Evolutionary conservation across 2,329 filamentous ascomycete species (phyloP).

Genomic region (Trichoderma citrinoviride): DNA sequence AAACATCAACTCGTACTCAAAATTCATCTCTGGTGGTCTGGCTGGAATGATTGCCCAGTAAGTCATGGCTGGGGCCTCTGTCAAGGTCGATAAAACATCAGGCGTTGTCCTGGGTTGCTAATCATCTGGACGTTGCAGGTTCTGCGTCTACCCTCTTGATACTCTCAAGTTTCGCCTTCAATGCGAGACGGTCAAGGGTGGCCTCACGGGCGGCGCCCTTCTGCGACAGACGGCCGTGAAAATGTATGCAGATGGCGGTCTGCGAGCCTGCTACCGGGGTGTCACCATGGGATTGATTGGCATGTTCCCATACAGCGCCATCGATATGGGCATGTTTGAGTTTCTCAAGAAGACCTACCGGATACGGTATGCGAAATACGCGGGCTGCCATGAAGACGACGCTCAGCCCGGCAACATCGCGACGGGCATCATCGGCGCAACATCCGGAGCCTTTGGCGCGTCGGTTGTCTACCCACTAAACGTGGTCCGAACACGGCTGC

Average conservation of each 20-base stretch:
- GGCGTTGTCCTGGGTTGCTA: slow-evolving; percentile 22
- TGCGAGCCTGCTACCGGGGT: slow-evolving; percentile 81
- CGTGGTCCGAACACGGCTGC: slow-evolving; percentile 83
- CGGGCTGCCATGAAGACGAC: slow-evolving; percentile 78
- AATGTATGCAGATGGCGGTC: slow-evolving; percentile 76
- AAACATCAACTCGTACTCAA: slow-evolving; percentile 76
- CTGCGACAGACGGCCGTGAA: slow-evolving; percentile 80
- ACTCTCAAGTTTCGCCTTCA: slow-evolving; percentile 82
- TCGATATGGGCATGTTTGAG: slow-evolving; percentile 95
- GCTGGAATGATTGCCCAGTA: slow-evolving; percentile 93
- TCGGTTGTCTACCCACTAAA: slow-evolving; percentile 95
- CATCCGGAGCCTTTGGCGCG: slow-evolving; percentile 87
- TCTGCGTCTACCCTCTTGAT: slow-evolving; percentile 92
- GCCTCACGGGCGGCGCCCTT: slow-evolving; percentile 76
- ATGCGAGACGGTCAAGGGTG: slow-evolving; percentile 87
- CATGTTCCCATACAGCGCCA: slow-evolving; percentile 97
- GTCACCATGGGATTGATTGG: slow-evolving; percentile 90
- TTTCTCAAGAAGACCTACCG: slow-evolving; percentile 77
- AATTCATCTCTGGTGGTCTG: slow-evolving; percentile 85
- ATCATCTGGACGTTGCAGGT: slow-evolving; percentile 45
- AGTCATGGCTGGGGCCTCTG: neutral
- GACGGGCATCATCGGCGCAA: slow-evolving; percentile 85
- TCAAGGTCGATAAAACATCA: neutral
- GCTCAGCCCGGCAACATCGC: slow-evolving; percentile 76
- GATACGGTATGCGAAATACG: slow-evolving; percentile 63